Conservation (phyloP, 495 filamentous ascomycete species). For the Daldinia childiae region DNA sequence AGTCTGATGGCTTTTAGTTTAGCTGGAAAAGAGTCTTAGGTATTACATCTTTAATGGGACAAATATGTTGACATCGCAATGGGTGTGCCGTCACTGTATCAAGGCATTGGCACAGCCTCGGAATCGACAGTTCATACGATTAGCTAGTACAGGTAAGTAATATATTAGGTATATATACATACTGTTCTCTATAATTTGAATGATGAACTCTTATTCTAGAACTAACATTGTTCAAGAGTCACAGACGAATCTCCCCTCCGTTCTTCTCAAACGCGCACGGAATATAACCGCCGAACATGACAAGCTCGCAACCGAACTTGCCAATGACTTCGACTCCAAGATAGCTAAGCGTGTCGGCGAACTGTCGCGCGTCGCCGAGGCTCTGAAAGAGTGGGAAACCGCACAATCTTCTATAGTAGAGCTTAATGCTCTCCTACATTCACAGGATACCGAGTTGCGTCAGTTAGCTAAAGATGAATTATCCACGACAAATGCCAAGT, state of each 20-base stretch:
- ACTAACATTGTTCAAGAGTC: slow-evolving; percentile 28
- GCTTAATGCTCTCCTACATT: slow-evolving; percentile 60
- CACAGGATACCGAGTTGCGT: slow-evolving; percentile 62
- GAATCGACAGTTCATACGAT: slow-evolving; percentile 50
- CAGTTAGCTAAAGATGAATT: slow-evolving; percentile 83
- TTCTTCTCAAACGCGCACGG: slow-evolving; percentile 56
- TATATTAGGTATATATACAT: neutral
- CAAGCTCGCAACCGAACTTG: slow-evolving; percentile 69
- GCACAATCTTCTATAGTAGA: slow-evolving; percentile 64
- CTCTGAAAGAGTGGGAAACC: slow-evolving; percentile 75
- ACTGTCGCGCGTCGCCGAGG: slow-evolving; percentile 70
- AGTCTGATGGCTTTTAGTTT: too few relatives aligned
- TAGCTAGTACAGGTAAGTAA: slow-evolving; percentile 57
- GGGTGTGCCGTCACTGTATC: slow-evolving; percentile 63
- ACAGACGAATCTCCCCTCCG: slow-evolving; percentile 42
- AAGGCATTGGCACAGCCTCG: slow-evolving; percentile 51
- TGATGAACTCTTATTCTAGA: neutral
- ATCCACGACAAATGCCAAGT: slow-evolving; percentile 63
- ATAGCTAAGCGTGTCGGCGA: slow-evolving; percentile 82
- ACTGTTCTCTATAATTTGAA: too few relatives aligned
- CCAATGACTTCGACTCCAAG: slow-evolving; percentile 72
- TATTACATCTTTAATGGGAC: slow-evolving; percentile 26
- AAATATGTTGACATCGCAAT: slow-evolving; percentile 63
- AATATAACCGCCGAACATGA: slow-evolving; percentile 58
- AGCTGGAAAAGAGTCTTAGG: slow-evolving; percentile 1